A percentile compares a stretch with the other conserved stretches of the same genome.
phyloP scores from a whole-genome alignment of 2,329 filamentous ascomycete species.

The Pseudofabraea citricarpa region DNA sequence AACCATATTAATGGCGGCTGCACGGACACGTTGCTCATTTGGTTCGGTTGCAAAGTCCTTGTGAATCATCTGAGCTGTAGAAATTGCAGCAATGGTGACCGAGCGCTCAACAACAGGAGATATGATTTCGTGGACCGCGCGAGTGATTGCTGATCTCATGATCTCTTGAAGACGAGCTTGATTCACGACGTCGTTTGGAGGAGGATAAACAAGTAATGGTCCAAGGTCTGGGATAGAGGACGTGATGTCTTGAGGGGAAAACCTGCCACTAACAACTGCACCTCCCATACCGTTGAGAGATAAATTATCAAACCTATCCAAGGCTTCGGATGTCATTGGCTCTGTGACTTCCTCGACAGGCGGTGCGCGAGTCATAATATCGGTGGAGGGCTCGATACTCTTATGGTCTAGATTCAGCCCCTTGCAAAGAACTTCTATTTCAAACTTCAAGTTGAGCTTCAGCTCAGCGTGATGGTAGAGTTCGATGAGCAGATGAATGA shows the following conservation, averaged over 20 bases:
- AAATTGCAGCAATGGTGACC: slow-evolving; percentile 96
- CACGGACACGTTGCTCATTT: slow-evolving; percentile 81
- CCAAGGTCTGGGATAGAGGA: slow-evolving; percentile 81
- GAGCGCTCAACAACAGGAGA: slow-evolving; percentile 95
- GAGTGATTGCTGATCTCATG: slow-evolving; percentile 78
- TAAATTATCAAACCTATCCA: slow-evolving; percentile 81
- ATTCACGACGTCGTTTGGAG: slow-evolving; percentile 73
- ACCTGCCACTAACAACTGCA: slow-evolving; percentile 62
- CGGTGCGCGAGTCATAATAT: slow-evolving; percentile 72
- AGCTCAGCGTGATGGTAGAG: slow-evolving; percentile 89
- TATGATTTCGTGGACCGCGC: slow-evolving; percentile 93
- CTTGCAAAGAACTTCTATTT: slow-evolving; percentile 96
- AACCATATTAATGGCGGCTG: slow-evolving; percentile 87
- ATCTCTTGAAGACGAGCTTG: slow-evolving; percentile 66
- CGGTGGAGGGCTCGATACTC: slow-evolving; percentile 78
- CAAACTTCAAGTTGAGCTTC: slow-evolving; percentile 96
- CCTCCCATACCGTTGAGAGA: slow-evolving; percentile 70
- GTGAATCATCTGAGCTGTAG: slow-evolving; percentile 88
- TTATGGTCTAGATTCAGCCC: slow-evolving; percentile 90
- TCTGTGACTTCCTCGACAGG: slow-evolving; percentile 56
- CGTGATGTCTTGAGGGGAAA: slow-evolving; percentile 74
- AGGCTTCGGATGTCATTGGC: slow-evolving; percentile 53
- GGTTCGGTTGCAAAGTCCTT: slow-evolving; percentile 96
- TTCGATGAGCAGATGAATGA: slow-evolving; percentile 84
- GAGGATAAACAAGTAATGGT: slow-evolving; percentile 73